phyloP scores from a whole-genome alignment of 2,329 filamentous ascomycete genomes.

The Beauveria australis region DNA sequence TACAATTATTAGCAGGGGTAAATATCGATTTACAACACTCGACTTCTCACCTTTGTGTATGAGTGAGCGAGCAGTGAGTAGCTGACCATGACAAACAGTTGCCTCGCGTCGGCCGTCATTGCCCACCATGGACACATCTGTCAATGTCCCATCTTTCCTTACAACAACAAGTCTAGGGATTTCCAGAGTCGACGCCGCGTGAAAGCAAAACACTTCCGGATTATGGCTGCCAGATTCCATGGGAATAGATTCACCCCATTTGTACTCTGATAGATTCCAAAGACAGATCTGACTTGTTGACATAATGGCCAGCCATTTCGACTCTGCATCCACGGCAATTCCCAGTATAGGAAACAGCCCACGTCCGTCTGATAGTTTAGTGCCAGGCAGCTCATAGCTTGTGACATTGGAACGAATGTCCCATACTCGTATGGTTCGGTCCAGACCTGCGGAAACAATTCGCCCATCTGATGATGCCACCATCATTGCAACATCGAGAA shows the following conservation, averaged over 20 bases:
- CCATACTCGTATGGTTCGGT: slow-evolving; percentile 61
- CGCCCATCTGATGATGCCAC: slow-evolving; percentile 54
- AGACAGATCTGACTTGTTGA: slow-evolving; percentile 50
- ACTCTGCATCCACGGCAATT: slow-evolving; percentile 55
- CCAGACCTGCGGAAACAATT: slow-evolving; percentile 61
- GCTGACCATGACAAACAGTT: slow-evolving; percentile 42
- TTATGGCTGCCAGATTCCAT: slow-evolving; percentile 46
- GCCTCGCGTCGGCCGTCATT: slow-evolving; percentile 37
- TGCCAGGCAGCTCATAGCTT: slow-evolving; percentile 33
- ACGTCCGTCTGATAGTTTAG: slow-evolving; percentile 29
- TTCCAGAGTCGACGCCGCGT: slow-evolving; percentile 26
- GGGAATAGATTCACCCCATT: slow-evolving; percentile 46
- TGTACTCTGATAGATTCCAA: slow-evolving; percentile 52
- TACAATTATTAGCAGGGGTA: slow-evolving; percentile 1
- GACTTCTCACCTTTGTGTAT: slow-evolving; percentile 26
- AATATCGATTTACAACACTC: neutral
- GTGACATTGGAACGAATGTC: slow-evolving; percentile 39
- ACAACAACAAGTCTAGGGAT: slow-evolving; percentile 50
- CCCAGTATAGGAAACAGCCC: slow-evolving; percentile 53
- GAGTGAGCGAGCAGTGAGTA: slow-evolving; percentile 42
- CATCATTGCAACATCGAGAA: slow-evolving; percentile 61
- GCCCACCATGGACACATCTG: slow-evolving; percentile 29
- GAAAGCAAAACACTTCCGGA: slow-evolving; percentile 58
- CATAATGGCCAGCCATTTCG: slow-evolving; percentile 58
- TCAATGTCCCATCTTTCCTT: slow-evolving; percentile 54